Base-by-base conservation (phyloP, 495 filamentous ascomycete genomes). In the Lineolata rhizophorae region DNA sequence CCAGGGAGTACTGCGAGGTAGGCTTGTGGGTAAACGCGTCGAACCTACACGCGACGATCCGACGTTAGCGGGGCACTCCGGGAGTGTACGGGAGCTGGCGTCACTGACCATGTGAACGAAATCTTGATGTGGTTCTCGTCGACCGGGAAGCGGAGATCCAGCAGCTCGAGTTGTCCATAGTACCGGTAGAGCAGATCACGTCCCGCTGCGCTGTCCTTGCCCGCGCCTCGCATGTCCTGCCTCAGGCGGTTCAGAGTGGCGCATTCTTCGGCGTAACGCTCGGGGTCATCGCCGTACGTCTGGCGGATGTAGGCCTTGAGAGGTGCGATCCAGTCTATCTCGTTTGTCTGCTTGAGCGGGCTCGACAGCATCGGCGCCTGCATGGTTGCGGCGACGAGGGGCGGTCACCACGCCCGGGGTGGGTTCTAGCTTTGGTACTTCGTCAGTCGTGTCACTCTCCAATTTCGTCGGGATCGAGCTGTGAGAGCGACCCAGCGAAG, bases 41-140 rank as follows among this genome's bases (percentile, higher is more conserved):
- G 53, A 85, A 92, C 84, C 84, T 95, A 47, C 28, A 30, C 28
- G 1, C 3, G 19, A n/a, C 10, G 20, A 29, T n/a, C 19, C 22
- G 37, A 24, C 43, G 35, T 35, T 5, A 27, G 19, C 18, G 15
- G 10, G 10, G 26, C 20, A 15, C 21, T 31, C 9, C 24, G 24
- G 15, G 22, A 13, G 22, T 18, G 17, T 32, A 32, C 22, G n/a
- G n/a, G n/a, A n/a, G n/a, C n/a, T n/a, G 15, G 21, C 16, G 15
- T 12, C 13, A 48, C 61, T 42, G 67, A 97, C 87, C 87, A 97
- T 32, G 90, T 95, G 53, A 97, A 97, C 2, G 78, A 78, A 39
- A 97, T 92, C 58, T 93, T 93, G 57, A 97, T 93, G 43, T 95
- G 85, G 45, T 91, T 84, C 58, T 95, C 87, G 47, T 97, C 90